A percentile compares a stretch with the other conserved stretches of the same genome.
Evolutionary conservation across 768 basidiomycete species (phyloP).

Genomic region (Cystobasidium ongulense): DNA sequence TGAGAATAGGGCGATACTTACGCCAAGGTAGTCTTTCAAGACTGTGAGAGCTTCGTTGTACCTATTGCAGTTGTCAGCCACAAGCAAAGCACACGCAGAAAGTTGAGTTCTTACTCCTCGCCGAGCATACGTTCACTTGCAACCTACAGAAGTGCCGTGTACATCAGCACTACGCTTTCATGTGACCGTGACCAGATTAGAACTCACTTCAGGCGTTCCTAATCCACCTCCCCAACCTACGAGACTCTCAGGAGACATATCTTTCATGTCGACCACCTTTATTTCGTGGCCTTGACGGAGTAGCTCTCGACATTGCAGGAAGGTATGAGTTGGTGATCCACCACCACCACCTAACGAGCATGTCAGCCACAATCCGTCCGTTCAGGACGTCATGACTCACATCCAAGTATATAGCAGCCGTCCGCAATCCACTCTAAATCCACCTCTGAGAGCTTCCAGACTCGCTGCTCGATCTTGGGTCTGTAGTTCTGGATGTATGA

Average conservation of each 20-base stretch:
- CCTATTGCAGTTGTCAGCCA: background rate
- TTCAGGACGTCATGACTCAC: background rate
- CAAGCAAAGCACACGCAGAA: no score
- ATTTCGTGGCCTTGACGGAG: slow-evolving; percentile 52
- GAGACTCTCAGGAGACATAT: slow-evolving; percentile 48
- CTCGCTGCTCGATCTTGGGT: slow-evolving; percentile 46
- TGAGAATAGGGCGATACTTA: background rate
- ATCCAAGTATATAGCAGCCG: slow-evolving; percentile 57
- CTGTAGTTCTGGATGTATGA: slow-evolving; percentile 46
- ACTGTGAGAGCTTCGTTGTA: background rate
- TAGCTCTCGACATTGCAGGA: slow-evolving; percentile 52
- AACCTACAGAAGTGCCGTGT: background rate
- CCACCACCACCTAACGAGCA: slow-evolving; percentile 52
- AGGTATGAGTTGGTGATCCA: slow-evolving; percentile 54
- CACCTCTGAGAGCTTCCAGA: slow-evolving; percentile 51
- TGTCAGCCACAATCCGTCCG: background rate
- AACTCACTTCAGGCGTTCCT: slow-evolving; percentile 5
- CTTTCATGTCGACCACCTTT: slow-evolving; percentile 50
- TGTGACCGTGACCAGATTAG: background rate
- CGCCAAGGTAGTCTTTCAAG: background rate
- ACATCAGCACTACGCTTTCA: background rate
- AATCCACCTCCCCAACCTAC: slow-evolving; percentile 47
- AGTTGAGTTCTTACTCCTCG: slow-evolving; percentile 6
- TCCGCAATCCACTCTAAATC: slow-evolving; percentile 57
- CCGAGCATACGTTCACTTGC: slow-evolving; percentile 23